phyloP scores from a whole-genome alignment of 2,329 filamentous ascomycete genomes.

The Diaporthe vexans region DNA sequence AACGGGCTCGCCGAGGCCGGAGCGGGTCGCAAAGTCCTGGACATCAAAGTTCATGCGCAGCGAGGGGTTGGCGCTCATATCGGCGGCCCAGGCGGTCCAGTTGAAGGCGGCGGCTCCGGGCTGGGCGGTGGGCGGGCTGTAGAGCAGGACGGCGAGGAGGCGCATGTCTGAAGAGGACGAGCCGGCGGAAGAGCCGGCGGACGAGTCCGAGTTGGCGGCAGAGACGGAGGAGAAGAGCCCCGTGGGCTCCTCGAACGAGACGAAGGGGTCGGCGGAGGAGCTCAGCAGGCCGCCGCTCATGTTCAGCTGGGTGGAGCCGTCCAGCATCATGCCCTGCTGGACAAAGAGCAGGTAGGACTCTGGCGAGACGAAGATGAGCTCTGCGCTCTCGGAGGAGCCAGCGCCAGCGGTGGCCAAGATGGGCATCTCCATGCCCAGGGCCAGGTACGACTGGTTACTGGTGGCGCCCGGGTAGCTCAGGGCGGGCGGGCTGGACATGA shows the following conservation, averaged over 20 bases:
- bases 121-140: slow-evolving; percentile 20
- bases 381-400: slow-evolving; percentile 34
- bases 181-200: slow-evolving; percentile 43
- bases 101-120: slow-evolving; percentile 29
- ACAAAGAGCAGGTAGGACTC: slow-evolving; percentile 41
- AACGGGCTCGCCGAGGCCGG: slow-evolving; percentile 37
- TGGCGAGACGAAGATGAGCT: slow-evolving; percentile 37
- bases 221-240: slow-evolving; percentile 47
- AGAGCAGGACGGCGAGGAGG: slow-evolving; percentile 39
- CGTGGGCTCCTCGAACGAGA: slow-evolving; percentile 45
- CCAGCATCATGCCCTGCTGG: slow-evolving; percentile 40
- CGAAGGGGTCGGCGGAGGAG: slow-evolving; percentile 41
- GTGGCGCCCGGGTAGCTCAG: slow-evolving; percentile 35
- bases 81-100: slow-evolving; percentile 38
- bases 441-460: slow-evolving; percentile 33
- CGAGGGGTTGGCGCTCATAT: slow-evolving; percentile 36
- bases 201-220: not conserved
- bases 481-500: slow-evolving; percentile 33
- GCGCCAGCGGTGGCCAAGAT: slow-evolving; percentile 38
- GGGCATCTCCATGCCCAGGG: slow-evolving; percentile 40
- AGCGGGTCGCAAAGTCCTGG: slow-evolving; percentile 35
- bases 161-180: slow-evolving; percentile 40
- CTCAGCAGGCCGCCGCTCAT: slow-evolving; percentile 41
- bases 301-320: slow-evolving; percentile 34
- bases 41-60: slow-evolving; percentile 39